Base-by-base conservation (phyloP, 208 protist genomes). In the Leptomonas pyrrhocoris region DNA sequence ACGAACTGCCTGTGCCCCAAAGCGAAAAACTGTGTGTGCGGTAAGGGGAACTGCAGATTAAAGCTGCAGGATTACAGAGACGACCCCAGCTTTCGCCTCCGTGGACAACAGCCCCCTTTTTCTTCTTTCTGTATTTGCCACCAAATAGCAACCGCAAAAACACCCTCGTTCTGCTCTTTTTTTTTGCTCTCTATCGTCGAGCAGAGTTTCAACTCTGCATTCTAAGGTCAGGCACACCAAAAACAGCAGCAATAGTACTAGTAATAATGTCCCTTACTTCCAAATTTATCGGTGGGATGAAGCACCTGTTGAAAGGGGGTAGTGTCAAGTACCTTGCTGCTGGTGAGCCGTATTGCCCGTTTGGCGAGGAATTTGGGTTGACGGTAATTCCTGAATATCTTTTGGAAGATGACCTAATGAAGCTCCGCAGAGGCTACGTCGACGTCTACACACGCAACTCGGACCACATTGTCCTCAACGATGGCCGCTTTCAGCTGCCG, bases 401-500 rank as follows among this genome's bases (percentile, higher is more conserved):
- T 28, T 70, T 87, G 11, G 69, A 85, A 16, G 82, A 84, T 42
- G 88, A 96, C 57, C 80, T 77, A 42, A 72, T 80, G 42, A 61
- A 80, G 21, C 77, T 96, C 58, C 83, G 89, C 46, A 80, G 73
- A 23, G 89, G 88, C 48, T 94, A 94, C 77, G 92, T 94, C 0
- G 85, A 96, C 62, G 80, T 96, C 0, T 94, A 94, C 84, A 93
- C 85, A 5, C 84, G 88, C 58, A 59, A 80, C 49, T 94, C 87
- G 23, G 85, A 88, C 64, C 87, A 81, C 23, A 94, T 94, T 71
- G 64, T 71, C 34, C 72, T 93, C 23, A 94, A 84, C 65, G 92
- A 96, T 65, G 92, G 92, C 16, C 89, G 92, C 36, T 92, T 96
- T 63, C 92, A 94, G 79, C 73, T 96, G 55, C 92, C 92, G 25